Evolutionary conservation across 768 basidiomycete species (phyloP), one percentile per base, ranked within the genome.

Genomic region (Vararia minispora): DNA sequence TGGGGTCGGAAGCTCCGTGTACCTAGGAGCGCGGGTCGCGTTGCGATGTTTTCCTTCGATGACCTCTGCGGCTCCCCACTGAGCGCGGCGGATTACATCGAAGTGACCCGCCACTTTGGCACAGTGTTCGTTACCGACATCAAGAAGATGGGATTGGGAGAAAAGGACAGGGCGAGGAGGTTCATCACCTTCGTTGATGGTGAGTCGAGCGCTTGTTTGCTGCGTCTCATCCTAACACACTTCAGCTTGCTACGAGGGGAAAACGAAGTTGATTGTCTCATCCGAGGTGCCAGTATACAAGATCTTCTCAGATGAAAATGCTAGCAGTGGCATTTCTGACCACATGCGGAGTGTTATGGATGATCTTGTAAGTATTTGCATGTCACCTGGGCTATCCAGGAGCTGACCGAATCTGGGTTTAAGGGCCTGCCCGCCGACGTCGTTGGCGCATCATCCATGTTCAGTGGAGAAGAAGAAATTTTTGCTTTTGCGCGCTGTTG

Each of bases 121-220:
- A 94, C 90, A 11, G 65, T 99, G 12, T 98, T 99, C 53, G 63
- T 99, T 24, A 63, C 78, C 29, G 80, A 88, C 52, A 76, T 98
- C 22, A 87, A 84, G 32, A 85, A 86, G 65, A 79, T 99, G 79
- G 84, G 77, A 1, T 56, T 97, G 46, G 69, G 74, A 38, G 71
- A 77, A 55, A 92, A 95, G 61, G 95, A 99, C 55, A 70, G 81
- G 64, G 92, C 92, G 14, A 70, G 95, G 49, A 66, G 95, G 45
- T 98, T 99, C 56, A 99, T 99, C 54, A 92, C 92, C 1, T 97
- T 98, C 56, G 81, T 99, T 50, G 95, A 99, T 64, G 84, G 84
- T 75, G 37, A 44, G 72, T 68, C 36, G 33, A 39, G 9, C 34
- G 46, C 24, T 27, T 22, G 35, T 25, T 35, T 30, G n/a, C 39